Evolutionary conservation across 768 basidiomycete genomes (phyloP), one percentile per base, ranked within the genome.

Genomic region (Rhodotorula kratochvilovae): DNA sequence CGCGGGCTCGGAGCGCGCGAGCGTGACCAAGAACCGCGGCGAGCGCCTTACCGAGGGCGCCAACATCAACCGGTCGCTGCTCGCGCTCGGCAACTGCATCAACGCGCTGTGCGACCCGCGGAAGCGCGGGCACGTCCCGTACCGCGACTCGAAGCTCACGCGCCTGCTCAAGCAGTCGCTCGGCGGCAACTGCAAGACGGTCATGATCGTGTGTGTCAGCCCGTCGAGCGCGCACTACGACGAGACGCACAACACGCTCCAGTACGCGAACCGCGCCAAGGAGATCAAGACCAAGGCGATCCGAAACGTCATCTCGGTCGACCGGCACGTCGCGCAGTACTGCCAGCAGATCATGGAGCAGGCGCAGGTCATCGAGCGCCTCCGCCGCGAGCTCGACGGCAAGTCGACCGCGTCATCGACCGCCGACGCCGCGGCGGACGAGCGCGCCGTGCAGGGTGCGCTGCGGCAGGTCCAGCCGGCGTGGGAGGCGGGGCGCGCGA

Each of bases 201-300:
- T 96, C 79, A 99, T 98, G 96, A 92, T 97, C 73, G 95, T 98
- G 71, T 98, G 96, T 79, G 84, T 99, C 58, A 93, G 93, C 1
- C 96, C 96, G 3, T 92, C 93, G 10, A 93, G 92, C 48, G 86
- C 86, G 48, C 93, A 99, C 81, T 96, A 97, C 80, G 96, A 98
- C 78, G 96, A 99, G 80, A 98, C 96, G 43, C 92, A 96, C 80
- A 99, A 99, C 79, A 98, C 96, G 4, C 88, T 99, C 59, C 84
- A 96, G 71, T 99, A 98, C 80, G 96, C 96, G 33, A 94, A 99
- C 77, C 89, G 94, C 57, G 95, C 96, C 36, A 96, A 96, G 69
- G 92, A 93, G 83, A 97, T 99, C 82, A 94, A 94, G 83, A 98
- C 95, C 27, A 95, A 92, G 80, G 88, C 97, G 70, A 93, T 94